Evolutionary conservation across 139 green algal genomes (phyloP).

Genomic region (Astrephomene gubernaculifera): DNA sequence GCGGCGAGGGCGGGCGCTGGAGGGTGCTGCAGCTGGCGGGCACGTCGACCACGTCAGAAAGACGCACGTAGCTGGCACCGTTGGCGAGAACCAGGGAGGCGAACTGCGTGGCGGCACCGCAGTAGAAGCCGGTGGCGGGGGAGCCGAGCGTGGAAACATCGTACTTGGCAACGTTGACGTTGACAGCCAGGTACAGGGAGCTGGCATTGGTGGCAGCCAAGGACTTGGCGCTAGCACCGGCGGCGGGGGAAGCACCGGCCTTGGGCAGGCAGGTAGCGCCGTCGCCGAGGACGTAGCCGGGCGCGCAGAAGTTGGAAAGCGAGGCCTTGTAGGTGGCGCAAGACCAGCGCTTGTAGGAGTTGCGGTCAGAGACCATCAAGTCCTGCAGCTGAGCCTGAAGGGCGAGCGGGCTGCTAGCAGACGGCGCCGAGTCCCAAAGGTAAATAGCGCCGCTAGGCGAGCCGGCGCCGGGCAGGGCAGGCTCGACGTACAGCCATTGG

Average conservation of each 20-base stretch:
- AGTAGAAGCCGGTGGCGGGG: slow-evolving; percentile 26
- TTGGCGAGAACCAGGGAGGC: not conserved
- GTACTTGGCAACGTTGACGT: slow-evolving; percentile 21
- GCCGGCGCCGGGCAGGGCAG: not conserved
- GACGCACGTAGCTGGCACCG: not conserved
- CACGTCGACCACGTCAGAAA: slow-evolving; percentile 7
- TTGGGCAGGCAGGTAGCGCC: not conserved
- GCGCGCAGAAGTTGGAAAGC: not conserved
- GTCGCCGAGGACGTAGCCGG: not conserved
- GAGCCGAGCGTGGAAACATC: not conserved
- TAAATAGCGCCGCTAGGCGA: not conserved
- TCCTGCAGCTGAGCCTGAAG: not conserved
- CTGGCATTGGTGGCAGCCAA: not conserved
- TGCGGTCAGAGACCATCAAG: not conserved
- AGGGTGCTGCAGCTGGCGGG: not conserved
- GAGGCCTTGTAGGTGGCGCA: slow-evolving; percentile 23
- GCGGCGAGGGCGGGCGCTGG: slow-evolving; percentile 16
- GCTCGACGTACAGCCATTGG: slow-evolving; percentile 34
- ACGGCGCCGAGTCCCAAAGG: slow-evolving; percentile 1
- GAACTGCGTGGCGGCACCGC: not conserved
- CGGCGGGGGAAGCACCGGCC: too few species aligned
- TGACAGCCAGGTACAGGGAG: not conserved
- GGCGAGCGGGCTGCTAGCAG: not conserved
- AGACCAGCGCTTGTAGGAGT: slow-evolving; percentile 29
- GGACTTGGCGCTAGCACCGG: not conserved